Conservation (phyloP, 306 rosid species). For the Urtica urens region DNA sequence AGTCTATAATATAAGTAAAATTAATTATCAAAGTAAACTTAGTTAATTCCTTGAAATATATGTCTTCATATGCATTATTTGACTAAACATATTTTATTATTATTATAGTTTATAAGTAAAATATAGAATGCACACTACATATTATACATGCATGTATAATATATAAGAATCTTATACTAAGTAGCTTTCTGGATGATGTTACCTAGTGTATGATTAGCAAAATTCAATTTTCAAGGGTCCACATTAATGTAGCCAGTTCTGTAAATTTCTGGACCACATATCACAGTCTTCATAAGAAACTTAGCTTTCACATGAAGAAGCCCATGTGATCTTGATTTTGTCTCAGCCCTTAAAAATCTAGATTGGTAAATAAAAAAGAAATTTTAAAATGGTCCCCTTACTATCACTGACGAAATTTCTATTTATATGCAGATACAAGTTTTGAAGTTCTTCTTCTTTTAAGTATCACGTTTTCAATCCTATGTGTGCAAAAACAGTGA, state of each 20-base stretch:
- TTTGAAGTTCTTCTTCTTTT: not conserved
- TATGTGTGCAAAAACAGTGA: too few species aligned
- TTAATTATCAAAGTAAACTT: too few species aligned
- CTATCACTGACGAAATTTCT: not conserved
- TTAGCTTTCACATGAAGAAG: constrained; percentile 11
- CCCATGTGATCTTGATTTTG: constrained; percentile 14
- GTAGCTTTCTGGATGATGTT: not conserved
- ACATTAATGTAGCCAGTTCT: not conserved
- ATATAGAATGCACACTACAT: too few species aligned
- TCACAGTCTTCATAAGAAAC: not conserved
- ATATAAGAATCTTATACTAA: not conserved
- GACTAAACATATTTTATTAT: too few species aligned
- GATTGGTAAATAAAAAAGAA: not conserved
- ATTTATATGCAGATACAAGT: not conserved
- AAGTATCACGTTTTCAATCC: not conserved
- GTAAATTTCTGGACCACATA: constrained; percentile 11
- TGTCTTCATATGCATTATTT: too few species aligned
- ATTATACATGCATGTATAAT: too few species aligned
- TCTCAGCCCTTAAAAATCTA: not conserved
- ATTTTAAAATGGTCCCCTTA: not conserved
- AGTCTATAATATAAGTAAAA: too few species aligned
- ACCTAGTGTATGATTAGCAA: constrained; percentile 1
- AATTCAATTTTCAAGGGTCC: constrained; percentile 5
- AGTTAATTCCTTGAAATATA: too few species aligned
- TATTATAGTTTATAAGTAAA: too few species aligned